A percentile compares a stretch with the other conserved stretches of the same genome.
Evolutionary conservation across 129 eudicot genomes (phyloP).

Genomic region (Chrysanthemum makinoi): DNA sequence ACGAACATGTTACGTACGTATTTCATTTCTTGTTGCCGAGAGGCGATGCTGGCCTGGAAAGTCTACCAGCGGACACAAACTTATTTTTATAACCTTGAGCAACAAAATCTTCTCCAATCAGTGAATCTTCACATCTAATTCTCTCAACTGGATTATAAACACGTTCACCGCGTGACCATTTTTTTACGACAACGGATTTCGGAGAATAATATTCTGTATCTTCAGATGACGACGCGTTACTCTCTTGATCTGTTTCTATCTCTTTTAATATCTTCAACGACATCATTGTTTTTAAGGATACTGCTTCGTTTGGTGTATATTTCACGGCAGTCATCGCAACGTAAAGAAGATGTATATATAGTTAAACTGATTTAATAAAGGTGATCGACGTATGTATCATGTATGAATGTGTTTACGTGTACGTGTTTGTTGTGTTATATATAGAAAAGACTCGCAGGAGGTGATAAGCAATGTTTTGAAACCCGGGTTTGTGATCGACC

Average conservation of each 20-base stretch:
- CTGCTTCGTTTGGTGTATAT: conserved; percentile 9
- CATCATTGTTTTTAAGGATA: no score
- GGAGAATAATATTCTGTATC: conserved; percentile 36
- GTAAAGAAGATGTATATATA: no score
- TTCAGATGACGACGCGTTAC: conserved; percentile 45
- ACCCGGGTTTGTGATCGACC: no score
- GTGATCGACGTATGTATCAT: no score
- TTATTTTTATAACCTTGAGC: not conserved
- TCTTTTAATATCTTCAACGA: no score
- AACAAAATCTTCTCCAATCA: no score
- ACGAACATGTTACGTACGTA: conserved; percentile 10
- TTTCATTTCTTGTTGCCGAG: conserved; percentile 41
- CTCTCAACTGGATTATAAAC: conserved; percentile 33
- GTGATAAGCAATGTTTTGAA: no score
- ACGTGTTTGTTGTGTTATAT: conserved; percentile 3
- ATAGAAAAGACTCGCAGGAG: not conserved
- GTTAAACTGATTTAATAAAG: no score
- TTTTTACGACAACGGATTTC: conserved; percentile 38
- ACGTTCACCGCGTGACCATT: conserved; percentile 1
- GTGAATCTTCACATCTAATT: no score
- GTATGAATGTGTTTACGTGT: not conserved
- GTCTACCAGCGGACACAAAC: not conserved
- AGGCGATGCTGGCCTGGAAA: conserved; percentile 52
- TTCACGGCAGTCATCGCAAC: conserved; percentile 30
- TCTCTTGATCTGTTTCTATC: conserved; percentile 40